phyloP scores from a whole-genome alignment of 2,329 filamentous ascomycete genomes.

The Didymella arachidicola region DNA sequence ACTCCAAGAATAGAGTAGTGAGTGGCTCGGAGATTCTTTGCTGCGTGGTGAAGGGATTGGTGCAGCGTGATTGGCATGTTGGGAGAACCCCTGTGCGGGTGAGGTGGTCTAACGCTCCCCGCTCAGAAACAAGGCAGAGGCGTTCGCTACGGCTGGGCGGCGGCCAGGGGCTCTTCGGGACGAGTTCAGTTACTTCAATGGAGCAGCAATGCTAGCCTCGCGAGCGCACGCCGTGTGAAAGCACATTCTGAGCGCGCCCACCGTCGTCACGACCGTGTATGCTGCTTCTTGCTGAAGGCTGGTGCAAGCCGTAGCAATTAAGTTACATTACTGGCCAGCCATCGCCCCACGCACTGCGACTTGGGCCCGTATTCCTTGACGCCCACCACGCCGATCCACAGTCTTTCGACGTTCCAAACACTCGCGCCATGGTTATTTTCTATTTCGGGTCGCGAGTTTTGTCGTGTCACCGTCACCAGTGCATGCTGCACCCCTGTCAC shows the following conservation, averaged over 20 bases:
- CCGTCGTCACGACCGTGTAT: conserved; percentile 1
- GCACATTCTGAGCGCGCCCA: conserved; percentile 12
- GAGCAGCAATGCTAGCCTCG: conserved; percentile 14
- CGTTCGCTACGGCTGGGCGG: conserved; percentile 12
- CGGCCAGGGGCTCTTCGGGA: conserved; percentile 10
- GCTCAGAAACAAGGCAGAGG: conserved; percentile 18
- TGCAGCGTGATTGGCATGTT: conserved; percentile 5
- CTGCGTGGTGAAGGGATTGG: conserved; percentile 17
- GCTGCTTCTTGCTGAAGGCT: conserved; percentile 4
- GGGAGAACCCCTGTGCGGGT: conserved; percentile 10
- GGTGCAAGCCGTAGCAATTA: neutral
- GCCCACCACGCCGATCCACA: conserved; percentile 31
- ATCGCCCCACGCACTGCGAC: conserved; percentile 20
- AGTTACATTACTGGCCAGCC: conserved; percentile 27
- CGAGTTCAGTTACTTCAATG: conserved; percentile 1
- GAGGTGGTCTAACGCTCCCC: conserved; percentile 12
- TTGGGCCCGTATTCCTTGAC: conserved; percentile 32
- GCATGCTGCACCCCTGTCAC: conserved; percentile 20
- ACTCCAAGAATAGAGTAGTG: conserved; percentile 25
- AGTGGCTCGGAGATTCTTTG: conserved; percentile 25
- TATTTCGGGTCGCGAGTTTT: conserved; percentile 40
- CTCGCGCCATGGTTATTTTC: conserved; percentile 34
- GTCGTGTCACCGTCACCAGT: conserved; percentile 35
- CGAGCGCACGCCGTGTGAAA: conserved; percentile 14
- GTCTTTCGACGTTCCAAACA: conserved; percentile 37